A percentile compares a stretch with the other conserved stretches of the same genome.
phyloP scores from a whole-genome alignment of 805 yeast species.

The Candida insectalens region DNA sequence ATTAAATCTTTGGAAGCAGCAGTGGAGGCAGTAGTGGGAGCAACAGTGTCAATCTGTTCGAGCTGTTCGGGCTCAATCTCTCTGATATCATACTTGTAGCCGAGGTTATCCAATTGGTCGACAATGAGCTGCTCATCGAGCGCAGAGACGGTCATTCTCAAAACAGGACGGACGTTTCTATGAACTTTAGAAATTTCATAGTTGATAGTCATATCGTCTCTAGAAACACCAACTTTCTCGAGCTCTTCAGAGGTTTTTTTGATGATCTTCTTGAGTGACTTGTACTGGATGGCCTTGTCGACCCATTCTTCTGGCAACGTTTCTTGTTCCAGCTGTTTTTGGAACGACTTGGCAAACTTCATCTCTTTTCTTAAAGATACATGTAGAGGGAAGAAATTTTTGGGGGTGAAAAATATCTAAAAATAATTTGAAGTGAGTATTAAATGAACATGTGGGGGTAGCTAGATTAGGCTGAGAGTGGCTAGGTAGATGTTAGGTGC shows the following conservation, averaged over 20 bases:
- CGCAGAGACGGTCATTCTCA: conserved; percentile 17
- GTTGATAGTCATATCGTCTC: conserved; percentile 24
- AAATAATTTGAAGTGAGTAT: no score
- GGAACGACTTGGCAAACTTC: conserved; percentile 71
- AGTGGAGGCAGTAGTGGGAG: background rate
- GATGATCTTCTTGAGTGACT: conserved; percentile 58
- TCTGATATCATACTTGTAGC: conserved; percentile 11
- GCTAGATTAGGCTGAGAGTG: no score
- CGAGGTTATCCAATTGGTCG: conserved; percentile 9
- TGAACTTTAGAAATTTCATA: conserved; percentile 7
- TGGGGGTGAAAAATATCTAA: no score
- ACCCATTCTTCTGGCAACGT: conserved; percentile 62
- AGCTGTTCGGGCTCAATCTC: conserved; percentile 3
- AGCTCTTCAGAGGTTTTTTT: conserved; percentile 57
- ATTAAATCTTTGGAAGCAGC: no score
- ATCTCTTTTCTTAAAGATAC: conserved; percentile 28
- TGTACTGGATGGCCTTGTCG: conserved; percentile 60
- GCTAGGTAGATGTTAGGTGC: no score
- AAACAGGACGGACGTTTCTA: conserved; percentile 12
- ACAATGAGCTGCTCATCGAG: conserved; percentile 10
- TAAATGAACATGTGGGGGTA: no score
- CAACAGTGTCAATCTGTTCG: background rate
- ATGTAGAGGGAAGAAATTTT: no score
- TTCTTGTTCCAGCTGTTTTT: conserved; percentile 50
- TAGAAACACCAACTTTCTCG: conserved; percentile 44